These are phyloP conservation scores for Leccinum pellstonianum DNA, from an alignment of 768 basidiomycete genomes.

Conservation along the genomic window DNA sequence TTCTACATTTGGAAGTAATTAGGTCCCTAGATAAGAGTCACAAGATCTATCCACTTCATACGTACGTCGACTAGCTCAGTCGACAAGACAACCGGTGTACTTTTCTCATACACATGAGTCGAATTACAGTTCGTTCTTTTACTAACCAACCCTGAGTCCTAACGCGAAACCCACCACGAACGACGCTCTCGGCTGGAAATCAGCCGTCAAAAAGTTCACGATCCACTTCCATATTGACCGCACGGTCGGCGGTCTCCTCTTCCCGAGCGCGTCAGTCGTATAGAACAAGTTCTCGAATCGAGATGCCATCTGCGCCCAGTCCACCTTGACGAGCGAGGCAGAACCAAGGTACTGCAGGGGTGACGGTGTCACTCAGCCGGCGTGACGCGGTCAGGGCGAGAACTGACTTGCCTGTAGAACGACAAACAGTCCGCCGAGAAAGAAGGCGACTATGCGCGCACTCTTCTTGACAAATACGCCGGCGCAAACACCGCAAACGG, in stretches of 20 bases:
- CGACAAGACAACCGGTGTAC: not conserved
- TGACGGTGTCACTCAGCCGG: constrained; percentile 1
- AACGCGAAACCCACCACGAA: constrained; percentile 83
- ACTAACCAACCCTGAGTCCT: constrained; percentile 78
- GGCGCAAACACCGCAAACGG: constrained; percentile 82
- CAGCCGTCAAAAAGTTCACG: constrained; percentile 82
- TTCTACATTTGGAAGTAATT: constrained; percentile 25
- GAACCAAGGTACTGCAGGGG: constrained; percentile 83
- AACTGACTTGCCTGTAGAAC: constrained; percentile 71
- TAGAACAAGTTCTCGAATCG: constrained; percentile 77
- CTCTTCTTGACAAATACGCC: constrained; percentile 97
- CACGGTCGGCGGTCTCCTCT: constrained; percentile 60
- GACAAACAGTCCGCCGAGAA: constrained; percentile 89
- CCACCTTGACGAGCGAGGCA: constrained; percentile 66
- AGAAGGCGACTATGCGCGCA: constrained; percentile 76
- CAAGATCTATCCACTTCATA: not conserved
- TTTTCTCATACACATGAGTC: not conserved
- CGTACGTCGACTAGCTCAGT: not conserved
- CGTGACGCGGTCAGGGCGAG: not conserved
- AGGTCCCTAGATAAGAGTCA: not conserved
- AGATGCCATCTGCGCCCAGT: constrained; percentile 67
- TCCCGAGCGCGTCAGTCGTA: constrained; percentile 55
- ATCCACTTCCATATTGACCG: constrained; percentile 63
- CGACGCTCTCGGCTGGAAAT: constrained; percentile 88
- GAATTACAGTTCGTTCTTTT: constrained; percentile 12